phyloP scores from a whole-genome alignment of 305 asterid genomes.

The Euphrasia arctica region DNA sequence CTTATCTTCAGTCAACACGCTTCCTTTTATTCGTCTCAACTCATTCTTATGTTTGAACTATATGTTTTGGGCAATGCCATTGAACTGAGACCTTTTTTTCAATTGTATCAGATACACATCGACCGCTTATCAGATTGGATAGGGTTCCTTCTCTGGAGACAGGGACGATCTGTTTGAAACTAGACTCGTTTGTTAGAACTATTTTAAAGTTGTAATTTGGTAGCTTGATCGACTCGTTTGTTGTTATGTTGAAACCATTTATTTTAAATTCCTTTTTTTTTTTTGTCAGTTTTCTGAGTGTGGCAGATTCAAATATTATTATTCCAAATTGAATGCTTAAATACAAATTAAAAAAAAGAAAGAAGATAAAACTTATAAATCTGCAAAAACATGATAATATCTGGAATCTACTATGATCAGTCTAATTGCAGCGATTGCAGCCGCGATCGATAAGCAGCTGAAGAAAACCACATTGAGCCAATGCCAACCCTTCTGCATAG shows the following conservation, averaged over 20 bases:
- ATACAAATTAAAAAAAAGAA: slow-evolving; percentile 3
- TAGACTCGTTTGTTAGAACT: not conserved
- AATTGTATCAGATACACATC: not conserved
- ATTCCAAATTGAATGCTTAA: slow-evolving; percentile 9
- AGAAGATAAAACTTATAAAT: slow-evolving; percentile 32
- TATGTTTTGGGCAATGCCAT: slow-evolving; percentile 1
- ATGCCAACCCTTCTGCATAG: slow-evolving; percentile 77
- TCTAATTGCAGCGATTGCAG: slow-evolving; percentile 70
- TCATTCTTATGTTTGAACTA: not conserved
- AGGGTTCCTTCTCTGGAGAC: slow-evolving; percentile 2
- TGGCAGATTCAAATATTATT: not conserved
- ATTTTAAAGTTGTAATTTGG: not conserved
- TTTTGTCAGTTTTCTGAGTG: no score
- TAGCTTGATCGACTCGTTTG: not conserved
- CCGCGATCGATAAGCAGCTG: slow-evolving; percentile 50
- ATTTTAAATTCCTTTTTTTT: no score
- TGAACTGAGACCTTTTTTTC: not conserved
- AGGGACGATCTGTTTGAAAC: slow-evolving; percentile 8
- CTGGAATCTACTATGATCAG: slow-evolving; percentile 61
- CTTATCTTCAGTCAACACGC: not conserved
- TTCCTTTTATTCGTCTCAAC: not conserved
- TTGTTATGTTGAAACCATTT: not conserved
- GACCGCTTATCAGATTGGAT: not conserved
- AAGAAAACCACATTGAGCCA: slow-evolving; percentile 75
- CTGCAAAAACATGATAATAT: slow-evolving; percentile 66